phyloP scores from a whole-genome alignment of 2,329 filamentous ascomycete genomes.

The Bipolaris gigantea region DNA sequence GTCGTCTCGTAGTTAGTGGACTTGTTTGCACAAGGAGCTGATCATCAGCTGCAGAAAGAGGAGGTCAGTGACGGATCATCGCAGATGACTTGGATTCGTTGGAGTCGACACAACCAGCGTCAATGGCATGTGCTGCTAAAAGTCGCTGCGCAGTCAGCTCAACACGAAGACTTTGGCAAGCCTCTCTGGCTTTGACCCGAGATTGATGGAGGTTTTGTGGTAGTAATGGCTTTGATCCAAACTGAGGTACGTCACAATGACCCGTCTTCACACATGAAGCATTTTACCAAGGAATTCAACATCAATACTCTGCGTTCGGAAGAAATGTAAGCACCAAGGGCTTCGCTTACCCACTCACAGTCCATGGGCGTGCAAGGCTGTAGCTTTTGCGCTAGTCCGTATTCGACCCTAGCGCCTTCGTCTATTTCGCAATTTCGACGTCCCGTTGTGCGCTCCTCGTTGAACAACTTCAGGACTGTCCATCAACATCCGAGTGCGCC shows the following conservation, averaged over 20 bases:
- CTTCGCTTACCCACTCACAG: background rate
- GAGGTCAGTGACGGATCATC: background rate
- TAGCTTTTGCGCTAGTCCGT: background rate
- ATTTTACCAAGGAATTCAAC: background rate
- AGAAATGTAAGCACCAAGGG: background rate
- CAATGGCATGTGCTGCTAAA: background rate
- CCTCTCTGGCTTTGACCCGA: background rate
- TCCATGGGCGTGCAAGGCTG: background rate
- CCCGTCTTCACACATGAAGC: background rate
- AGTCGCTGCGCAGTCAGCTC: background rate
- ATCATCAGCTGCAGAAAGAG: background rate
- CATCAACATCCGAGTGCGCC: slow-evolving; percentile 35
- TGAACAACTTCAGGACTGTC: slow-evolving; percentile 30
- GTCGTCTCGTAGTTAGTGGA: slow-evolving; percentile 3
- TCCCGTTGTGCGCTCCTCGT: slow-evolving; percentile 13
- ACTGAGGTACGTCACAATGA: background rate
- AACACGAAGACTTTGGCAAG: background rate
- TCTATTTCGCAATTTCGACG: slow-evolving; percentile 15
- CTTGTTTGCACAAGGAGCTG: background rate
- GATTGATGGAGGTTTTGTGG: background rate
- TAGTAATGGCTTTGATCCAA: background rate
- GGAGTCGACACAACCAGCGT: too few relatives aligned
- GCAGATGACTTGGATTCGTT: background rate
- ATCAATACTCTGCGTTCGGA: background rate
- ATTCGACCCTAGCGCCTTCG: slow-evolving; percentile 4